Evolutionary conservation across 805 yeast species (phyloP).

Genomic region (Clavispora carvajalis): DNA sequence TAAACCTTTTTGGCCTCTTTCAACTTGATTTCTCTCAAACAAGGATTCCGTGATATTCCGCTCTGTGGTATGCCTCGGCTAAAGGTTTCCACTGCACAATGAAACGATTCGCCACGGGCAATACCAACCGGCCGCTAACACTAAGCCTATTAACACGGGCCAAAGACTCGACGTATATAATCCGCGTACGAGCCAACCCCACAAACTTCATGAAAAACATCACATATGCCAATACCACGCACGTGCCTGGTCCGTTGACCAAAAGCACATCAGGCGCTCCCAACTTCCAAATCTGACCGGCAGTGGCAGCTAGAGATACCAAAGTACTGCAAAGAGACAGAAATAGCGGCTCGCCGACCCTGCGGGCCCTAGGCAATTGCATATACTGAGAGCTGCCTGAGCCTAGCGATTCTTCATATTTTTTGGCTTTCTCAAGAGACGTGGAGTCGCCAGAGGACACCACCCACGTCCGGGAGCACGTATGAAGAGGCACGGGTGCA

Average conservation of each 20-base stretch:
- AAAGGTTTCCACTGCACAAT: conserved; percentile 86
- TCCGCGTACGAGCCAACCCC: conserved; percentile 45
- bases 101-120: conserved; percentile 71
- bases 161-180: conserved; percentile 79
- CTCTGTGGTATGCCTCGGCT: conserved; percentile 43
- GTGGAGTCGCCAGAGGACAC: conserved; percentile 48
- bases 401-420: conserved; percentile 25
- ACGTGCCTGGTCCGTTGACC: conserved; percentile 79
- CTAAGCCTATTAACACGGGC: conserved; percentile 78
- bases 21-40: too few relatives aligned
- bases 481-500: conserved; percentile 26
- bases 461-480: conserved; percentile 33
- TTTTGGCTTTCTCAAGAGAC: conserved; percentile 37
- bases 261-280: conserved; percentile 43
- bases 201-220: conserved; percentile 46
- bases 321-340: conserved; percentile 45
- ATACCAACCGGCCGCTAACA: conserved; percentile 65
- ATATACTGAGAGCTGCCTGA: conserved; percentile 17
- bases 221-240: conserved; percentile 62
- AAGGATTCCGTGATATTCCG: conserved; percentile 75
- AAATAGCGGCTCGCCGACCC: conserved; percentile 49
- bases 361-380: conserved; percentile 51
- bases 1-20: too few relatives aligned
- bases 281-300: conserved; percentile 20
- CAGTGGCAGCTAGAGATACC: conserved; percentile 27